Evolutionary conservation across 176 grass and related monocot species (phyloP).

Genomic region (Paspalum vaginatum): DNA sequence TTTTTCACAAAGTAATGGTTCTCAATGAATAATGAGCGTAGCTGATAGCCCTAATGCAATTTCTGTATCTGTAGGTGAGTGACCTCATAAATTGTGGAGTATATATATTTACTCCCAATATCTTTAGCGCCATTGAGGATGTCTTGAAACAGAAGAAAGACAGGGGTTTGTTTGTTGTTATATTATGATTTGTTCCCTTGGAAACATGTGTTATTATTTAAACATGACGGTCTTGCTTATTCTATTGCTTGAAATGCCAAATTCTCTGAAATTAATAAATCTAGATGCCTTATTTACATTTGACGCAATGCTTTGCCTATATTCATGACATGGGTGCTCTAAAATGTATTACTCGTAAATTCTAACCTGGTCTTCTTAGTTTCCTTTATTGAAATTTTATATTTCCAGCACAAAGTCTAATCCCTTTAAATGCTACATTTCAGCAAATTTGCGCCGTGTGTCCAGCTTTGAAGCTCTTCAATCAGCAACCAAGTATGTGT

Average conservation of each 20-base stretch:
- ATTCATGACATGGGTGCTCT: not conserved
- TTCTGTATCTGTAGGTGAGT: conserved; percentile 75
- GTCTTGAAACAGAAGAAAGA: conserved; percentile 86
- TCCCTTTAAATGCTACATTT: conserved; percentile 50
- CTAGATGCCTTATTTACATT: not conserved
- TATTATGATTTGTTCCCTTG: not conserved
- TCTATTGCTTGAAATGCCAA: conserved; percentile 3
- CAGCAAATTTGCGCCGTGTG: conserved; percentile 87
- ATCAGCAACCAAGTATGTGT: conserved; percentile 89
- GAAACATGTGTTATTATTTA: conserved; percentile 3
- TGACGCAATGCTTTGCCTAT: not conserved
- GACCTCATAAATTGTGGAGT: conserved; percentile 98
- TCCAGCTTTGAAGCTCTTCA: conserved; percentile 95
- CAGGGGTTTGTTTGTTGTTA: conserved; percentile 57
- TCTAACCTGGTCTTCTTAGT: conserved; percentile 20
- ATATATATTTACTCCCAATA: conserved; percentile 97
- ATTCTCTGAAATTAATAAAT: not conserved
- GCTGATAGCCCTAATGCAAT: conserved; percentile 26
- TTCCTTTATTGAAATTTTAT: not conserved
- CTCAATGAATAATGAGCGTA: conserved; percentile 8
- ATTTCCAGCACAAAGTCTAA: conserved; percentile 32
- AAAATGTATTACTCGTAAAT: not conserved
- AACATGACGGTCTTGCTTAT: not conserved
- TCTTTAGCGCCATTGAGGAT: conserved; percentile 88
- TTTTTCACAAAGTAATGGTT: not conserved